Conservation (phyloP, 2,329 filamentous ascomycete genomes). For the Pseudocercospora eumusae region DNA sequence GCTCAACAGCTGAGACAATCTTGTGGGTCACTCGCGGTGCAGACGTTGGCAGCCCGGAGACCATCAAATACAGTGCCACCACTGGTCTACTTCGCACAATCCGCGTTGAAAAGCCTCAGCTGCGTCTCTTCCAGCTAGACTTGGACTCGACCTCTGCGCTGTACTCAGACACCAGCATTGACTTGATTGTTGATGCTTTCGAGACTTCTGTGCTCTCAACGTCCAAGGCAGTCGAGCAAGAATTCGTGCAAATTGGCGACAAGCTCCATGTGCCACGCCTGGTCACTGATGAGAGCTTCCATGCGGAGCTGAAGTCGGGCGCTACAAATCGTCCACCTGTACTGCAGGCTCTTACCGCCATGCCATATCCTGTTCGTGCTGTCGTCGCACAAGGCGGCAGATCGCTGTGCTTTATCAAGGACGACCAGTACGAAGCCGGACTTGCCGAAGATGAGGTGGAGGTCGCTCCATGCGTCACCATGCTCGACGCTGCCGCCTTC, state of each 20-base stretch:
- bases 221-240: constrained; percentile 8
- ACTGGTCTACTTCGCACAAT: constrained; percentile 11
- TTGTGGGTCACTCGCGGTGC: constrained; percentile 14
- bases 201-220: constrained; percentile 7
- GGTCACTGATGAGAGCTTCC: constrained; percentile 14
- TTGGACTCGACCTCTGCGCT: neutral
- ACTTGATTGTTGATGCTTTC: constrained; percentile 14
- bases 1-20: constrained; percentile 11
- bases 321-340: neutral
- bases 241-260: constrained; percentile 11
- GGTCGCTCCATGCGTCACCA: neutral
- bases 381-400: constrained; percentile 1
- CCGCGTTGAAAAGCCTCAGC: constrained; percentile 15
- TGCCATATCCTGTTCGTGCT: constrained; percentile 9
- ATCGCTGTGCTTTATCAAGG: constrained; percentile 10
- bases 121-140: constrained; percentile 11
- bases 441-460: constrained; percentile 11
- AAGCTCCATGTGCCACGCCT: constrained; percentile 11
- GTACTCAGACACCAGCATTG: constrained; percentile 8
- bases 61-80: constrained; percentile 7
- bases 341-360: neutral
- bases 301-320: constrained; percentile 11
- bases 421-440: neutral
- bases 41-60: constrained; percentile 6
- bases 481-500: constrained; percentile 8